A percentile compares a stretch with the other conserved stretches of the same genome.
Conservation (phyloP, 768 basidiomycete genomes). For the Chalciporus sphaerocephalus region DNA sequence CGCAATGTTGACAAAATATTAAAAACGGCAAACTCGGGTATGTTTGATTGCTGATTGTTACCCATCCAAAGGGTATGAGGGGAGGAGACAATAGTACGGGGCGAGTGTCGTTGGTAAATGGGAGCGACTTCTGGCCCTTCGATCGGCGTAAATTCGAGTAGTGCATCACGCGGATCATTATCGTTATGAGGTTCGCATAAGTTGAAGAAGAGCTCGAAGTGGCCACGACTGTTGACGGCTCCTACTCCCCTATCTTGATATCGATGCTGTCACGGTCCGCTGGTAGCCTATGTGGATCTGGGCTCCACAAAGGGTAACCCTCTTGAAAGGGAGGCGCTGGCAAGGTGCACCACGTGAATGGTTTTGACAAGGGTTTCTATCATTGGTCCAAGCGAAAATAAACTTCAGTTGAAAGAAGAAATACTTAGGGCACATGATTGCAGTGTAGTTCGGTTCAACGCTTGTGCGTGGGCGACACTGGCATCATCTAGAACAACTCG, state of each 20-base stretch:
- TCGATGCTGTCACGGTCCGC: not conserved
- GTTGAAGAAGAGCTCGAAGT: conserved; percentile 1
- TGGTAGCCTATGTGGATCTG: not conserved
- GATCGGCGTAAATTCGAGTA: not conserved
- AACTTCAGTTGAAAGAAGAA: too few species aligned
- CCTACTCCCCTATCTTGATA: conserved; percentile 1
- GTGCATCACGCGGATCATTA: too few species aligned
- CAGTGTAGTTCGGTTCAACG: too few species aligned
- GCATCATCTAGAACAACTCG: too few species aligned
- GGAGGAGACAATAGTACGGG: not conserved
- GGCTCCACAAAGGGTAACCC: conserved; percentile 1
- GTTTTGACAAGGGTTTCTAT: too few species aligned
- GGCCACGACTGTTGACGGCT: not conserved
- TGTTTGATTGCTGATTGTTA: not conserved
- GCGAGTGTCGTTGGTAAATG: not conserved
- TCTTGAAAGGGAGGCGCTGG: not conserved
- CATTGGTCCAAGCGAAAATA: too few species aligned
- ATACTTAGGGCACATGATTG: too few species aligned
- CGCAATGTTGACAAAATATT: not conserved
- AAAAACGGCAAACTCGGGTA: too few species aligned
- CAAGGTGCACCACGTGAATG: too few species aligned
- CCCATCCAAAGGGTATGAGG: not conserved
- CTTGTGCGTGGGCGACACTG: too few species aligned
- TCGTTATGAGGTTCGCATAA: not conserved
- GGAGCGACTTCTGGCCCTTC: not conserved